A percentile compares a stretch with the other conserved stretches of the same genome.
Evolutionary conservation across 2,329 filamentous ascomycete genomes (phyloP).

Genomic region (Neonectria neomacrospora): DNA sequence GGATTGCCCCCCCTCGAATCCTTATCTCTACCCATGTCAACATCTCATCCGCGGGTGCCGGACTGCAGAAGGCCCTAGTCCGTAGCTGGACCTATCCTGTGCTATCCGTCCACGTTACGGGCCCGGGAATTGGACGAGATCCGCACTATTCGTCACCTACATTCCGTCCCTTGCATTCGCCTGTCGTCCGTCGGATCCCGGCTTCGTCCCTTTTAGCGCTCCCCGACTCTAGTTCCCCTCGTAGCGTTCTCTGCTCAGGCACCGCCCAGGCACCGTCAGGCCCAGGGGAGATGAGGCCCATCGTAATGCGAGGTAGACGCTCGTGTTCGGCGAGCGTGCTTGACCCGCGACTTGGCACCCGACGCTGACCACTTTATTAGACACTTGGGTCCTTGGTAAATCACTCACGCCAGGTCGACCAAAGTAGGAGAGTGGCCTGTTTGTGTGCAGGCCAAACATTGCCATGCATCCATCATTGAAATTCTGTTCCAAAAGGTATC

Average conservation of each 20-base stretch:
- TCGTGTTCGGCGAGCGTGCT: background rate
- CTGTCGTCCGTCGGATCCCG: background rate
- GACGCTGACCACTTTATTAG: background rate
- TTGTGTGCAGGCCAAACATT: background rate
- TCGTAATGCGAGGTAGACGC: background rate
- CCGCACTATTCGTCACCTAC: background rate
- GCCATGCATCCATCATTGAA: slow-evolving; percentile 19
- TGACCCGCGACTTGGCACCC: background rate
- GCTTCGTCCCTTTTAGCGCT: background rate
- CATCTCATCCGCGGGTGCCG: background rate
- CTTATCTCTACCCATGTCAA: slow-evolving; percentile 7
- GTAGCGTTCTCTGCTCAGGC: background rate
- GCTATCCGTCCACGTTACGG: no score
- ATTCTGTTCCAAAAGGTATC: slow-evolving; percentile 41
- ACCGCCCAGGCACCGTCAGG: slow-evolving; percentile 1
- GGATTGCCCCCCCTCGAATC: background rate
- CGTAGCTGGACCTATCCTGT: background rate
- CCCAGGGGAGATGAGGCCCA: background rate
- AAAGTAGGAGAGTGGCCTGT: background rate
- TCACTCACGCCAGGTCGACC: background rate
- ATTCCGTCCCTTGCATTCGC: slow-evolving; percentile 5
- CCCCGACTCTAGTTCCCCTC: background rate
- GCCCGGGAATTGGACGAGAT: background rate
- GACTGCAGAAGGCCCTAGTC: background rate
- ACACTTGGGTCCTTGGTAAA: background rate